Percentiles rank a stretch among this genome's conserved stretches.
These are phyloP conservation scores for Kuraishia cidri DNA, from an alignment of 805 yeast species.

Conservation along the genomic window DNA sequence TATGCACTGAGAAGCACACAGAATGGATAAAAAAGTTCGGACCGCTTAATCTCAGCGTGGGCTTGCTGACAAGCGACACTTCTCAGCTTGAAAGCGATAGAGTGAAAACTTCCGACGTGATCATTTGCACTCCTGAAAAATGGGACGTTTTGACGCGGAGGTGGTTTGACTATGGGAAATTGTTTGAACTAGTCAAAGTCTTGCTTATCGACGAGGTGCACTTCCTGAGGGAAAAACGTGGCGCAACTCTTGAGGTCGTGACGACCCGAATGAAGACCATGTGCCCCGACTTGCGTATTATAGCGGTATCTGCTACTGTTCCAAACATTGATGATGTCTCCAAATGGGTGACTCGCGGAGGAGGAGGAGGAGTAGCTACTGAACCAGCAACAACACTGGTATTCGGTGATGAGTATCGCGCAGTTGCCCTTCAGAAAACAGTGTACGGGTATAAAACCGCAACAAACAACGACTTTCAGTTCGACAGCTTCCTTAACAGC, in stretches of 20 bases:
- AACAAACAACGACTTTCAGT: slow-evolving; percentile 34
- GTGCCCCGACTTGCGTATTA: slow-evolving; percentile 25
- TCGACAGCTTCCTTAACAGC: slow-evolving; percentile 32
- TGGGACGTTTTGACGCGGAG: slow-evolving; percentile 50
- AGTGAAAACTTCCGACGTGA: slow-evolving; percentile 38
- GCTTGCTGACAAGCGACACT: slow-evolving; percentile 49
- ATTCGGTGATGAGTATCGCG: slow-evolving; percentile 39
- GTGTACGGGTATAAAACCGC: slow-evolving; percentile 32
- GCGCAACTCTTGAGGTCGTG: slow-evolving; percentile 39
- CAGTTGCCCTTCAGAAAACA: slow-evolving; percentile 29
- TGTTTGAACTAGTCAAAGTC: slow-evolving; percentile 33
- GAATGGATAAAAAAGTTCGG: slow-evolving; percentile 37
- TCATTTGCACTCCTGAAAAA: slow-evolving; percentile 55
- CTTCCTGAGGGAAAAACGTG: slow-evolving; percentile 32
- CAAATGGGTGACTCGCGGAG: slow-evolving; percentile 23
- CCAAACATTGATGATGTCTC: slow-evolving; percentile 42
- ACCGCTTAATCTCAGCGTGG: slow-evolving; percentile 29
- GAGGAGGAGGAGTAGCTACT: slow-evolving; percentile 5
- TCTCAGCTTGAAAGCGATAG: slow-evolving; percentile 30
- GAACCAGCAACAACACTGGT: slow-evolving; percentile 24
- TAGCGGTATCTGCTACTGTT: slow-evolving; percentile 44
- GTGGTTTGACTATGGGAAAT: slow-evolving; percentile 30
- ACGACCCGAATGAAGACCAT: slow-evolving; percentile 36
- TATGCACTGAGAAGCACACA: slow-evolving; percentile 38
- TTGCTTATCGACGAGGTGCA: slow-evolving; percentile 40